phyloP scores from a whole-genome alignment of 768 basidiomycete genomes.

The Tubosaeta brunneosetosa region DNA sequence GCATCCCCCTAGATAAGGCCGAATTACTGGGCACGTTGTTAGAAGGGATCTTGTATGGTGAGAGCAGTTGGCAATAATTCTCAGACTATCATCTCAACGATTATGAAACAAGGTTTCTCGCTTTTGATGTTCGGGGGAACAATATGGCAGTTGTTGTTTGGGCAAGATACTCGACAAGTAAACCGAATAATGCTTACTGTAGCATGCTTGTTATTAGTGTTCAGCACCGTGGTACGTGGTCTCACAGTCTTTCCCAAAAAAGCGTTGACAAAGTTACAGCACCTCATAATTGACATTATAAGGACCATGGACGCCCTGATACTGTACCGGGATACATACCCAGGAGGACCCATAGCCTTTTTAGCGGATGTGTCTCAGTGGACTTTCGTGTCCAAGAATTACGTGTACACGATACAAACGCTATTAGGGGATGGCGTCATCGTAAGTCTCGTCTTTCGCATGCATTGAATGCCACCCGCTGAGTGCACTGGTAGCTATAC shows the following conservation, averaged over 20 bases:
- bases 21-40: neutral
- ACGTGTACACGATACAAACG: conserved; percentile 14
- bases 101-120: conserved; percentile 23
- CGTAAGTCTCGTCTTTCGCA: conserved; percentile 7
- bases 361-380: conserved; percentile 19
- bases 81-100: neutral
- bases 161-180: conserved; percentile 2
- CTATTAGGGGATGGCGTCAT: conserved; percentile 23
- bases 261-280: conserved; percentile 2
- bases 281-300: conserved; percentile 15
- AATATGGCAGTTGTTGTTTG: conserved; percentile 16
- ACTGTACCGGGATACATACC: conserved; percentile 12
- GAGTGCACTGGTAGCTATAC: conserved; percentile 2
- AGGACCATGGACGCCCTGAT: conserved; percentile 21
- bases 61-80: neutral
- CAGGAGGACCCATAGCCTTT: conserved; percentile 21
- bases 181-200: conserved; percentile 14
- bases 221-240: conserved; percentile 21
- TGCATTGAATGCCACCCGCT: neutral
- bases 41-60: conserved; percentile 7
- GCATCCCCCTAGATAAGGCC: conserved; percentile 5
- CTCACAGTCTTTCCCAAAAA: neutral
- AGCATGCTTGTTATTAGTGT: conserved; percentile 18
- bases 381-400: conserved; percentile 24
- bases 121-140: conserved; percentile 28